Percentiles rank a stretch among this genome's conserved stretches.
phyloP scores from a whole-genome alignment of 2,329 filamentous ascomycete species.

The Apiospora pterosperma region DNA sequence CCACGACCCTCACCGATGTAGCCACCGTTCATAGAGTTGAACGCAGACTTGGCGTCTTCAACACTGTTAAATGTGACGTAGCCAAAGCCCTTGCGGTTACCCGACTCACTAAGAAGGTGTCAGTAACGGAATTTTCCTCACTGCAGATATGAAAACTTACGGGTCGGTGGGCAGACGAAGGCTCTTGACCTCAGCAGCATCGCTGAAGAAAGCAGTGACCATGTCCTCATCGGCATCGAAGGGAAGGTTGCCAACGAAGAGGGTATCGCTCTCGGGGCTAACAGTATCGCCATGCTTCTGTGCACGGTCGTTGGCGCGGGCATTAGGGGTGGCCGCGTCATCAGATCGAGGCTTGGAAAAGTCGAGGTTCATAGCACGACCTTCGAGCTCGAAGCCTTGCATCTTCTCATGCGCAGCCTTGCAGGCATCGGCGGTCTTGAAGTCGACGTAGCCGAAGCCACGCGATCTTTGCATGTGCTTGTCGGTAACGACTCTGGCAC shows the following conservation, averaged over 20 bases:
- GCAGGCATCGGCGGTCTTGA: constrained; percentile 63
- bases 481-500: constrained; percentile 80
- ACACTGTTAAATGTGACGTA: constrained; percentile 82
- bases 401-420: constrained; percentile 71
- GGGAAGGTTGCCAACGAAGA: constrained; percentile 88
- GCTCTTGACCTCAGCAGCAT: constrained; percentile 68
- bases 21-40: constrained; percentile 66
- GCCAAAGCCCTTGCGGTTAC: constrained; percentile 86
- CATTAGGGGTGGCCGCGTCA: constrained; percentile 44
- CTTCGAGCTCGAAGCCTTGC: constrained; percentile 71
- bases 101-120: constrained; percentile 59
- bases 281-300: constrained; percentile 73
- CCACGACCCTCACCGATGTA: constrained; percentile 61
- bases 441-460: constrained; percentile 93
- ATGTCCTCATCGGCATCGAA: constrained; percentile 78
- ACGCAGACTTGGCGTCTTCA: constrained; percentile 77
- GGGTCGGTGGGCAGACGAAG: constrained; percentile 85
- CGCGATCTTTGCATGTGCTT: constrained; percentile 78
- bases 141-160: constrained; percentile 37
- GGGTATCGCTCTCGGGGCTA: constrained; percentile 78
- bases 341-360: constrained; percentile 65
- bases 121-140: constrained; percentile 17
- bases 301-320: constrained; percentile 62
- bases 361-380: constrained; percentile 74
- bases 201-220: constrained; percentile 70